Conservation (phyloP, 2,329 filamentous ascomycete species). For the Cladophialophora carrionii region DNA sequence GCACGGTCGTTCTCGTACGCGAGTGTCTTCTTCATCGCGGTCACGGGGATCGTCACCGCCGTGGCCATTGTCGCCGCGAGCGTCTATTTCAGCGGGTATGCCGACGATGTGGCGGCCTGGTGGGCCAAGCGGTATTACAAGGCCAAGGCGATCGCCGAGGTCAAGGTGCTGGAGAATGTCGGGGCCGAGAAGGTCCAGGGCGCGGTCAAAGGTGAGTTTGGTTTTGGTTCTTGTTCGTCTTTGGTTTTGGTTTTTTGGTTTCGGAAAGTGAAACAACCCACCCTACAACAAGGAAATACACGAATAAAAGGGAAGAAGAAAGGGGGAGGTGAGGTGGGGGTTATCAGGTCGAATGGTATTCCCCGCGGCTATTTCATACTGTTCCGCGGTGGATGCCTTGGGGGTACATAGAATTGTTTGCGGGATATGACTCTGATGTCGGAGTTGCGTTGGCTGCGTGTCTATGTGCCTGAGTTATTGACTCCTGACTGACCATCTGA, state of each 20-base stretch:
- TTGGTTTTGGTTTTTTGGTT: not conserved
- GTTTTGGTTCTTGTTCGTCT: not conserved
- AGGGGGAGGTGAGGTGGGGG: no score
- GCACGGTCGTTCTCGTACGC: not conserved
- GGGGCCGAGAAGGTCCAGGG: conserved; percentile 25
- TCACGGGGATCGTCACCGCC: conserved; percentile 23
- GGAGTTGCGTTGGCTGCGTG: no score
- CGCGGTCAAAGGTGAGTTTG: conserved; percentile 26
- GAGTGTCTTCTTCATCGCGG: conserved; percentile 7
- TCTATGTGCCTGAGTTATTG: not conserved
- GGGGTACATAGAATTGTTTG: no score
- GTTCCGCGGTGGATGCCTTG: no score
- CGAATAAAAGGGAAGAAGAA: no score
- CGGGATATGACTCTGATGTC: no score
- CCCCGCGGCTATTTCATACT: no score
- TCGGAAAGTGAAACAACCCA: no score
- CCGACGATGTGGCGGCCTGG: conserved; percentile 28
- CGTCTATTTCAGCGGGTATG: conserved; percentile 30
- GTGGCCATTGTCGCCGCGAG: conserved; percentile 20
- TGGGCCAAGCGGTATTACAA: conserved; percentile 31
- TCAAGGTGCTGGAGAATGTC: conserved; percentile 29
- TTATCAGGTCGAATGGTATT: no score
- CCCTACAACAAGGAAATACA: no score
- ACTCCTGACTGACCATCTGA: conserved; percentile 9
- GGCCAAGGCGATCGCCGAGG: conserved; percentile 29